A percentile compares a stretch with the other conserved stretches of the same genome.
These are phyloP conservation scores for Tetrahymena borealis DNA, from an alignment of 73 alveolate species.

Conservation along the genomic window DNA sequence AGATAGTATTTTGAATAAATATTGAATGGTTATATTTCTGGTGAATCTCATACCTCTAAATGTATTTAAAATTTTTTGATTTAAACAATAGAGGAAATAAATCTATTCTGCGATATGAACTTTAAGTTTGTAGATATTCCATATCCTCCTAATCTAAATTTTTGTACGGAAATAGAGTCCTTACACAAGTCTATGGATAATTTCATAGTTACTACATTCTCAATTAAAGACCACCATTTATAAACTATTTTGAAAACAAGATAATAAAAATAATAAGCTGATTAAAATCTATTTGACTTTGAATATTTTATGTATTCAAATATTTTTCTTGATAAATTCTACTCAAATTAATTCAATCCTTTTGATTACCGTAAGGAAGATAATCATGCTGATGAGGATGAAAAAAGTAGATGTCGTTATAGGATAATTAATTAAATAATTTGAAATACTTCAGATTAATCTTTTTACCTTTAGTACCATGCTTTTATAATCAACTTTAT, in stretches of 20 bases:
- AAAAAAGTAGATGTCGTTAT: background rate
- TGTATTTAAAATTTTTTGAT: background rate
- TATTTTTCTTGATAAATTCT: background rate
- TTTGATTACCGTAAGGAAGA: too few relatives aligned
- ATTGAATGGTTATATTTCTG: background rate
- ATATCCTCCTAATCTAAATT: background rate
- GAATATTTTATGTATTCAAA: background rate
- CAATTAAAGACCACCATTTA: background rate
- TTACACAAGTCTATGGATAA: background rate
- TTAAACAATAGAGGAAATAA: background rate
- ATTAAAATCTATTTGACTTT: background rate
- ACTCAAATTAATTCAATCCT: background rate
- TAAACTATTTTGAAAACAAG: background rate
- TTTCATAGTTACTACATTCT: background rate
- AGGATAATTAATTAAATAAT: background rate
- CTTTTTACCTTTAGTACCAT: too few relatives aligned
- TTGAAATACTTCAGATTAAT: too few relatives aligned
- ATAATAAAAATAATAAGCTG: background rate
- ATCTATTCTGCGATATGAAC: background rate
- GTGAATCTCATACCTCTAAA: background rate
- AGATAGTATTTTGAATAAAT: background rate
- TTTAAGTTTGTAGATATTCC: background rate
- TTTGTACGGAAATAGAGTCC: too few relatives aligned
- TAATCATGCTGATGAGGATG: background rate
- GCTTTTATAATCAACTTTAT: too few relatives aligned